Evolutionary conservation across 1,284 basidiomycete genomes (phyloP).

Genomic region (Rhizoctonia solani): DNA sequence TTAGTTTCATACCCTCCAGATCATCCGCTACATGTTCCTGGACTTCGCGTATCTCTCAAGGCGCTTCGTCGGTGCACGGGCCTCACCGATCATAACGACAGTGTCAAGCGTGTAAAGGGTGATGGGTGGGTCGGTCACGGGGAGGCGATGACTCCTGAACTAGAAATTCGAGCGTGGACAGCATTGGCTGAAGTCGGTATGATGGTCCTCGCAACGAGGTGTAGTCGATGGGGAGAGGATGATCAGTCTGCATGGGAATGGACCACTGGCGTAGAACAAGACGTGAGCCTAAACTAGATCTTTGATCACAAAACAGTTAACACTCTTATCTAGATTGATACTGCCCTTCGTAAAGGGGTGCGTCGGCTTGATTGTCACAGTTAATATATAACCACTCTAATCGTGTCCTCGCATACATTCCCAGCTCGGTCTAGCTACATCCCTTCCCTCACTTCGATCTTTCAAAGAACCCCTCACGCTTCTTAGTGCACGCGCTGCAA

Average conservation of each 20-base stretch:
- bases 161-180: constrained; percentile 71
- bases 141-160: constrained; percentile 53
- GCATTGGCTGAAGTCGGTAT: constrained; percentile 67
- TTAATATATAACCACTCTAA: background rate
- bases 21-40: constrained; percentile 57
- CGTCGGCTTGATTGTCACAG: constrained; percentile 40
- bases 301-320: background rate
- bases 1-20: constrained; percentile 64
- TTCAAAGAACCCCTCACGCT: constrained; percentile 23
- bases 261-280: constrained; percentile 52
- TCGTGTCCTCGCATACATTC: constrained; percentile 32
- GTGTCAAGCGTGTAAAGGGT: constrained; percentile 5
- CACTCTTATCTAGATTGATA: constrained; percentile 57
- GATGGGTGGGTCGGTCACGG: constrained; percentile 43
- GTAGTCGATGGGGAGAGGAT: constrained; percentile 43
- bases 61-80: constrained; percentile 60
- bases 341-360: constrained; percentile 56
- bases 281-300: constrained; percentile 49
- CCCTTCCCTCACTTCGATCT: constrained; percentile 10
- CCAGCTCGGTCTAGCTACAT: constrained; percentile 58
- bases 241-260: constrained; percentile 52
- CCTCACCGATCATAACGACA: constrained; percentile 38
- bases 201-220: constrained; percentile 54
- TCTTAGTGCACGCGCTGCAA: constrained; percentile 22
- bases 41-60: constrained; percentile 58